phyloP scores from a whole-genome alignment of 495 filamentous ascomycete species.

The Xylaria intraflava region DNA sequence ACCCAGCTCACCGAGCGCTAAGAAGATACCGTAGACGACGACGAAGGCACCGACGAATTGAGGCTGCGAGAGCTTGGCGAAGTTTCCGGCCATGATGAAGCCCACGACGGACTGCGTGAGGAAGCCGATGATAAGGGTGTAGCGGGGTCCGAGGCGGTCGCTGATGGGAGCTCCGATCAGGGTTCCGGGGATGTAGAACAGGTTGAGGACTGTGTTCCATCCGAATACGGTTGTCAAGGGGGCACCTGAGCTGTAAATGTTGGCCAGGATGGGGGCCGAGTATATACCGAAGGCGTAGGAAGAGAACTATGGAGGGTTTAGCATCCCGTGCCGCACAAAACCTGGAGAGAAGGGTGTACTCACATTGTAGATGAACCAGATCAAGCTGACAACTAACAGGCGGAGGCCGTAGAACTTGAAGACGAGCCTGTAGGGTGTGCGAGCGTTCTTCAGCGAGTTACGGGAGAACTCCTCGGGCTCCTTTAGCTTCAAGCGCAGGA shows the following conservation, averaged over 20 bases:
- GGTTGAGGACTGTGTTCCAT: slow-evolving; percentile 77
- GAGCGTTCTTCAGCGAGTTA: slow-evolving; percentile 41
- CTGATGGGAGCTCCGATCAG: slow-evolving; percentile 65
- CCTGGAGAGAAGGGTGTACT: slow-evolving; percentile 12
- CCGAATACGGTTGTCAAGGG: slow-evolving; percentile 71
- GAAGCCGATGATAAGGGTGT: slow-evolving; percentile 62
- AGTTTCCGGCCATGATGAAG: slow-evolving; percentile 79
- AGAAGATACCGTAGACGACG: slow-evolving; percentile 72
- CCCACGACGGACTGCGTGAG: slow-evolving; percentile 67
- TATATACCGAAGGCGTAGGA: slow-evolving; percentile 77
- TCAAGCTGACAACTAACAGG: slow-evolving; percentile 62
- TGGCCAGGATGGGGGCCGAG: slow-evolving; percentile 59
- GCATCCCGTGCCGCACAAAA: neutral
- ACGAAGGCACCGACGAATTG: slow-evolving; percentile 68
- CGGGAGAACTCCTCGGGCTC: slow-evolving; percentile 78
- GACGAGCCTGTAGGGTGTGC: slow-evolving; percentile 51
- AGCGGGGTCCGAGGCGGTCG: slow-evolving; percentile 69
- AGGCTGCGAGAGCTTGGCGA: slow-evolving; percentile 53
- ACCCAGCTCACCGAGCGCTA: slow-evolving; percentile 75
- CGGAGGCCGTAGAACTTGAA: slow-evolving; percentile 54
- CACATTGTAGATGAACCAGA: slow-evolving; percentile 90
- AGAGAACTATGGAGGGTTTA: slow-evolving; percentile 46
- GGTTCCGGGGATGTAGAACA: slow-evolving; percentile 82
- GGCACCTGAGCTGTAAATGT: slow-evolving; percentile 50
- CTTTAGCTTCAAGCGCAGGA: slow-evolving; percentile 65